phyloP scores from a whole-genome alignment of 768 basidiomycete species.

The Tulasnella sp. region DNA sequence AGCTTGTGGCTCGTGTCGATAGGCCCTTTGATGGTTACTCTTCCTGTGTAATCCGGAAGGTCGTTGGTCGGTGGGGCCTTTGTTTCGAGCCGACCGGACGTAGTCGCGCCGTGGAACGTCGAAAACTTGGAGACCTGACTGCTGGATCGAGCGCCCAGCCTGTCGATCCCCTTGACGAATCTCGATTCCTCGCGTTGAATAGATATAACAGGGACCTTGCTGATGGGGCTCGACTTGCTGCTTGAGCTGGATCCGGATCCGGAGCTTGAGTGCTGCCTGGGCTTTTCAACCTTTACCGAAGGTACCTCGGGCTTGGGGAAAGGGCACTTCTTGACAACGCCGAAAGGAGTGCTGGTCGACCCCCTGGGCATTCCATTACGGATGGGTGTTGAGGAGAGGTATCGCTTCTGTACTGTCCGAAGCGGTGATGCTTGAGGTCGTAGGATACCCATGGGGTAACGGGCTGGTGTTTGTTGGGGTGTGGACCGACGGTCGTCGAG shows the following conservation, averaged over 20 bases:
- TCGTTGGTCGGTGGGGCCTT: background rate
- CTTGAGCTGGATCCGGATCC: background rate
- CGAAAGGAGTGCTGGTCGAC: background rate
- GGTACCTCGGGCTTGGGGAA: background rate
- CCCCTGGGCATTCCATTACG: background rate
- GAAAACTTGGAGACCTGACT: background rate
- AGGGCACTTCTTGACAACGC: background rate
- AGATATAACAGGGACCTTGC: background rate
- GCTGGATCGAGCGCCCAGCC: background rate
- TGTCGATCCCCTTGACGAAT: background rate
- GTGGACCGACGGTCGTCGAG: background rate
- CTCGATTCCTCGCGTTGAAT: background rate
- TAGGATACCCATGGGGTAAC: background rate
- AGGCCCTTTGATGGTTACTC: background rate
- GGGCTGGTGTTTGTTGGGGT: background rate
- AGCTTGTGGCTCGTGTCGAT: background rate
- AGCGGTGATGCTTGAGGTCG: background rate
- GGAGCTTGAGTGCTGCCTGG: background rate
- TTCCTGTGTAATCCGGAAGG: background rate
- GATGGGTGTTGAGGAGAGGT: background rate
- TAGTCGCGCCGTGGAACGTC: background rate
- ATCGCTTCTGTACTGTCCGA: background rate
- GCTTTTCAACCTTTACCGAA: background rate
- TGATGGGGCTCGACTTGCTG: background rate
- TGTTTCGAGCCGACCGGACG: background rate